Base-by-base conservation (phyloP, 257 asterid species). In the Solanum okadae region DNA sequence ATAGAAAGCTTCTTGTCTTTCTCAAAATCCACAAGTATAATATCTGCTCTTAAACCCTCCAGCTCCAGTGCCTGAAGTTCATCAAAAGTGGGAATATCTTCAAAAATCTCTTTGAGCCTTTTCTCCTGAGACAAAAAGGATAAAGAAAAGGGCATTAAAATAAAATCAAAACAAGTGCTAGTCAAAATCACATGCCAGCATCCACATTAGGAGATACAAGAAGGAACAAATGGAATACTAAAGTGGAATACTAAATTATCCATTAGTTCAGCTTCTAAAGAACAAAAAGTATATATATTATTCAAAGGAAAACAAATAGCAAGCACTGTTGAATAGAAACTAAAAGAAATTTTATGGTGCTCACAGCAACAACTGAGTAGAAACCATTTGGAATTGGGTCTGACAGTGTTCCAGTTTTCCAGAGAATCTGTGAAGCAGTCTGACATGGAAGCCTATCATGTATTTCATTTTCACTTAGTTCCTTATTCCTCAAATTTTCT, bases 331-430 rank as follows among this genome's bases (percentile, higher is more conserved):
- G 89, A 75, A 31, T 33, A 40, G 68, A 84, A 87, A 89, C 34
- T 38, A 78, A 88, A 16, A 88, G 82, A 87, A 88, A 84, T 65
- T 89, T 76, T 61, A 86, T 73, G 78, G 91, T 88, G 89, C 99
- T 97, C 92, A 97, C 99, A 12, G 99, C 98, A 90, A 93, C 93
- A 89, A 96, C 92, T 85, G 97, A 95, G 93, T 95, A 97, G 95
- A 97, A 97, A 86, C 99, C 99, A 92, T 96, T 95, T 87, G 99
- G 98, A 91, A 97, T 94, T 56, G 95, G 96, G 84, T 93, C 98
- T 46, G 95, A 94, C 87, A 97, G 98, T 92, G 92, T 91, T 88
- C 99, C 98, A 49, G 98, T 94, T 90, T 95, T 93, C 99, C 99
- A 97, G 67, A 97, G 94, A 86, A 93, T 92, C 92, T 94, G 96